Conservation (phyloP, 352 stramenopile species). For the Peronospora belbahrii region DNA sequence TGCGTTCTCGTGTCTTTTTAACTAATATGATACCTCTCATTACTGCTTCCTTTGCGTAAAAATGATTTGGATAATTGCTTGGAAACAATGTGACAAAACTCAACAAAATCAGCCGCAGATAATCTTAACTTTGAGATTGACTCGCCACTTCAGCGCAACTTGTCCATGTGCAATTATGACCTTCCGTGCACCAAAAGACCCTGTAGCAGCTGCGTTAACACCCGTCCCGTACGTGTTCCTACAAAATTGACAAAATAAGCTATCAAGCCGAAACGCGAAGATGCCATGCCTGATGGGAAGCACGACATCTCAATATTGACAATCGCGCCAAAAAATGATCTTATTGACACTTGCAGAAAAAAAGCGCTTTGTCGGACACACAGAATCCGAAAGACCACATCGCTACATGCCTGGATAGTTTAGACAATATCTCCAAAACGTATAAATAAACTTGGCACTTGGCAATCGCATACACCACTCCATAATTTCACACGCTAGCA, state of each 20-base stretch:
- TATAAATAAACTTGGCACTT: slow-evolving; percentile 22
- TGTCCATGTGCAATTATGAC: too few species aligned
- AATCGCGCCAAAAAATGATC: too few species aligned
- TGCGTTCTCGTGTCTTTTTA: slow-evolving; percentile 15
- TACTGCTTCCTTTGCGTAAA: not conserved
- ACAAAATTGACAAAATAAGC: slow-evolving; percentile 71
- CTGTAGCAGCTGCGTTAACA: too few species aligned
- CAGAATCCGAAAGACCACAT: too few species aligned
- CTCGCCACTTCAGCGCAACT: too few species aligned
- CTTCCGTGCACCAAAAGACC: too few species aligned
- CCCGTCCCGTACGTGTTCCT: slow-evolving; percentile 70
- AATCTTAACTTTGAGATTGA: too few species aligned
- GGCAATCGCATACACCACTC: not conserved
- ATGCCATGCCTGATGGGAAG: slow-evolving; percentile 53
- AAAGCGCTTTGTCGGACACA: slow-evolving; percentile 61
- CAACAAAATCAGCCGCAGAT: not conserved
- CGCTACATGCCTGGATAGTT: not conserved
- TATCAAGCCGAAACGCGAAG: slow-evolving; percentile 47
- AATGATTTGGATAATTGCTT: not conserved
- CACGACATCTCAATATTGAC: slow-evolving; percentile 75
- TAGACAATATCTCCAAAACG: not conserved
- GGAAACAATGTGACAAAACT: not conserved
- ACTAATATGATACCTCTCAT: slow-evolving; percentile 23
- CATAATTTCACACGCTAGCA: slow-evolving; percentile 43
- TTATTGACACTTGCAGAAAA: too few species aligned